phyloP scores from a whole-genome alignment of 2,329 filamentous ascomycete genomes.

The Apiospora saccharicola region DNA sequence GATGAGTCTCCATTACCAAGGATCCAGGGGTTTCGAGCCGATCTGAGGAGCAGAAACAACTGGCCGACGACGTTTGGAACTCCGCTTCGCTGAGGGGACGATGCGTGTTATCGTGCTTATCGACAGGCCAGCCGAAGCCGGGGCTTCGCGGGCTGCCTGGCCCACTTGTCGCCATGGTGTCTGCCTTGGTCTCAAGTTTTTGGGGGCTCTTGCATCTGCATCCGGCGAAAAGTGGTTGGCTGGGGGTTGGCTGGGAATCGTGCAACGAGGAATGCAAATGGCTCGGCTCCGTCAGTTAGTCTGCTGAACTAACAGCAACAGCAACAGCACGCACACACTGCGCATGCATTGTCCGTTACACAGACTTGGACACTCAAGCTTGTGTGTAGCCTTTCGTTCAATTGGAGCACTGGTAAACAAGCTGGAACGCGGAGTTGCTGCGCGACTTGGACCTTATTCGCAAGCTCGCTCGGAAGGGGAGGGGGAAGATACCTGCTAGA shows the following conservation, averaged over 20 bases:
- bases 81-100: not conserved
- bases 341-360: conserved; percentile 5
- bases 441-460: conserved; percentile 14
- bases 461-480: not conserved
- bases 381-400: conserved; percentile 1
- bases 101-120: conserved; percentile 11
- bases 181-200: conserved; percentile 8
- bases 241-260: conserved; percentile 16
- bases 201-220: not conserved
- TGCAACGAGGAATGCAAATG: conserved; percentile 7
- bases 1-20: not conserved
- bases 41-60: conserved; percentile 6
- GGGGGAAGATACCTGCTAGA: conserved; percentile 2
- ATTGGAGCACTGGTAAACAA: conserved; percentile 20
- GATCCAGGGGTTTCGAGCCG: conserved; percentile 9
- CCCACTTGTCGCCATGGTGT: conserved; percentile 1
- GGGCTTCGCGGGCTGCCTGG: not conserved
- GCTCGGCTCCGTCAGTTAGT: not conserved
- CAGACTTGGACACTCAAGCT: not conserved
- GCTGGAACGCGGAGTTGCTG: conserved; percentile 21
- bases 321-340: not conserved
- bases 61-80: conserved; percentile 7
- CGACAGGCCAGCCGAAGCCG: conserved; percentile 16
- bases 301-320: conserved; percentile 7
- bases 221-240: conserved; percentile 10